Evolutionary conservation across 257 asterid genomes (phyloP), one percentile per base, ranked within the genome.

Genomic region (Anisodus acutangulus): DNA sequence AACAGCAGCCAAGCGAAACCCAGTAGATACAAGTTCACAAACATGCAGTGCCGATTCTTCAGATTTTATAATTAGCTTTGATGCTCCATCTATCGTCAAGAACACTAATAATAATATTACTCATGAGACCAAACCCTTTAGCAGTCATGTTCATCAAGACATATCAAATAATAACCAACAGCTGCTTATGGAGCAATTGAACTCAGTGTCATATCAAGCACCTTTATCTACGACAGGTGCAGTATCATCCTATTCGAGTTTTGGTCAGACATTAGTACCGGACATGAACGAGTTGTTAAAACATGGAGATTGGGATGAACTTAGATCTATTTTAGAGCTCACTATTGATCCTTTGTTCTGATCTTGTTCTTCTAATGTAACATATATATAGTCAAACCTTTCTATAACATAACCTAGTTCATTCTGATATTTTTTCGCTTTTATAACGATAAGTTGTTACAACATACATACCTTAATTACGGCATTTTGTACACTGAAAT

Each of bases 271-370:
- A 1, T 68, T 79, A 39, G 80, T 84, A 66, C 83, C 89, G 10
- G 88, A 84, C 3, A 55, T 67, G 49, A 69, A 84, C 16, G 88
- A 85, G 13, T 54, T 85, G 66, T 78, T 87, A 69, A 89, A 89
- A 83, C 79, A 79, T 3, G 90, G 62, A 45, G 86, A 89, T 31
- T 89, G 90, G 91, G 91, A 89, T 71, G 91, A 89, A 60, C 89
- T 89, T 37, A 83, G 79, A 80, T 83, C 91, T 5, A 5, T 89
- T 47, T 85, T 89, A n/a, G 91, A 87, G 10, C 72, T 72, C 16
- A 79, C 81, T 31, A 47, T 78, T n/a, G 76, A 47, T 63, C 78
- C 82, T 7, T 41, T 78, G 9, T 13, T 86, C 37, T 31, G 12
- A 26, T 31, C 3, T 72, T 71, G 9, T 66, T 31, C 17, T 0